phyloP scores from a whole-genome alignment of 306 rosid genomes.

The Trichosanthes cucumerina region DNA sequence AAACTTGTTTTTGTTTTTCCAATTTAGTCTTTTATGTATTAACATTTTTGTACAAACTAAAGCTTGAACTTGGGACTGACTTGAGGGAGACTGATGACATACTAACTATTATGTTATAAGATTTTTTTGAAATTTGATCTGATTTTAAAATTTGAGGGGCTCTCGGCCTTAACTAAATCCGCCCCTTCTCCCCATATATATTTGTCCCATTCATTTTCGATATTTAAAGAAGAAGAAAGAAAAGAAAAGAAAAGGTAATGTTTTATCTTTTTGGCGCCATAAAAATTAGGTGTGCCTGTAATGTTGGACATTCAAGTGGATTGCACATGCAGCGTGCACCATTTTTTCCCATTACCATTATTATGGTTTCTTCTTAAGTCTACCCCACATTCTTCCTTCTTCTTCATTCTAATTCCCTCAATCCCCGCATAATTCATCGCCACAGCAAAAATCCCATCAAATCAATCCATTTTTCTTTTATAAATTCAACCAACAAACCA shows the following conservation, averaged over 20 bases:
- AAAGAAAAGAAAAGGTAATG: background rate
- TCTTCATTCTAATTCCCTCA: conserved; percentile 28
- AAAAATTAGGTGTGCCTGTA: conserved; percentile 7
- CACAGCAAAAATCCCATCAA: background rate
- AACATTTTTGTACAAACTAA: no score
- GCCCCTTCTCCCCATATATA: no score
- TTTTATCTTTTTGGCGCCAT: background rate
- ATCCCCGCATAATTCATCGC: conserved; percentile 47
- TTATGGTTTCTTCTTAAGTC: conserved; percentile 15
- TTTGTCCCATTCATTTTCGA: no score
- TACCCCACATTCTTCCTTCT: conserved; percentile 29
- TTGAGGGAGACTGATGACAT: no score
- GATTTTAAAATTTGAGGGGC: no score
- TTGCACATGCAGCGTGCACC: conserved; percentile 48
- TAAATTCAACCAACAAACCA: conserved; percentile 21
- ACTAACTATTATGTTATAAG: no score
- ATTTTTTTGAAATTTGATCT: no score
- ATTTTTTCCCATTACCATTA: conserved; percentile 12
- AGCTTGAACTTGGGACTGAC: no score
- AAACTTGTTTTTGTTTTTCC: no score
- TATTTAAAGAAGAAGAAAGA: no score
- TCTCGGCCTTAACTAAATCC: no score
- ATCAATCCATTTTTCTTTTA: conserved; percentile 4
- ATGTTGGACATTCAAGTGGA: conserved; percentile 19
- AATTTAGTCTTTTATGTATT: no score